These are phyloP conservation scores for Pythium vanterpoolii DNA, from an alignment of 352 stramenopile species.

Conservation along the genomic window DNA sequence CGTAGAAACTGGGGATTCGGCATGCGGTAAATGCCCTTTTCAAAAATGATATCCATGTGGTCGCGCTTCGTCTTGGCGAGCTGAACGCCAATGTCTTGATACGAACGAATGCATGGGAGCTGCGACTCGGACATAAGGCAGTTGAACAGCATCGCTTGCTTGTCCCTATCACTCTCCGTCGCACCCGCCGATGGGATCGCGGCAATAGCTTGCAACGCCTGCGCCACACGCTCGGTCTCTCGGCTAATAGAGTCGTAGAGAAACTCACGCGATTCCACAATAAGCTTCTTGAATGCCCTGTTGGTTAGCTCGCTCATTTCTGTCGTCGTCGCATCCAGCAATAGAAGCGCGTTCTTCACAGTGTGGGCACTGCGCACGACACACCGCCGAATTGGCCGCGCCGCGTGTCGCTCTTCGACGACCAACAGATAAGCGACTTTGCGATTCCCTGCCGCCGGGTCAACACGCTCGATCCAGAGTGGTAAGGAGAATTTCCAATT, in stretches of 20 bases:
- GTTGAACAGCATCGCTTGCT: conserved; percentile 52
- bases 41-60: conserved; percentile 58
- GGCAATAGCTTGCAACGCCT: conserved; percentile 40
- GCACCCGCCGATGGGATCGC: conserved; percentile 3
- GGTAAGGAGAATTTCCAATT: conserved; percentile 51
- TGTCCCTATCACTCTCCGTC: conserved; percentile 17
- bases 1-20: conserved; percentile 47
- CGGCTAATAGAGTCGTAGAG: conserved; percentile 61
- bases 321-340: conserved; percentile 31
- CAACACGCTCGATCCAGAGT: conserved; percentile 73
- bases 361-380: conserved; percentile 60
- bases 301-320: conserved; percentile 14
- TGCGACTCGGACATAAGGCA: conserved; percentile 53
- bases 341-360: conserved; percentile 54
- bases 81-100: conserved; percentile 60
- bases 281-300: conserved; percentile 43
- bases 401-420: conserved; percentile 32
- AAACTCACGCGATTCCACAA: conserved; percentile 61
- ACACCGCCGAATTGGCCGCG: conserved; percentile 15
- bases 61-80: conserved; percentile 43
- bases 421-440: conserved; percentile 69
- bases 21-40: conserved; percentile 58
- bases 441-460: conserved; percentile 46
- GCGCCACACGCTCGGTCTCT: conserved; percentile 47
- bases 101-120: conserved; percentile 36